Percentiles rank a stretch among this genome's conserved stretches.
Conservation (phyloP, 2,329 filamentous ascomycete genomes). For the Arthrobotrys megalospora region DNA sequence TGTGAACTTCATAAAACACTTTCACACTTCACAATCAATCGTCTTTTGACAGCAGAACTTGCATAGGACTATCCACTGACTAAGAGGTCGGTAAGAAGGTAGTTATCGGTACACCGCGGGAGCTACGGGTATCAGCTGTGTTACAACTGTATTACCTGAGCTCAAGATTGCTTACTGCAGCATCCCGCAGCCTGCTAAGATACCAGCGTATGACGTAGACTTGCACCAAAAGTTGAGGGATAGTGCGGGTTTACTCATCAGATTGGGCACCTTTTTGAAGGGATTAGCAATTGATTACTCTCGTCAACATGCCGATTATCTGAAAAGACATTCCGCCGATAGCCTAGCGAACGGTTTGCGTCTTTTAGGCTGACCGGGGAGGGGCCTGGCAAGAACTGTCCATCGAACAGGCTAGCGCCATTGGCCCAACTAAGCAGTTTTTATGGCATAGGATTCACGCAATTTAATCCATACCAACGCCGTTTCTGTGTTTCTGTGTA, state of each 20-base stretch:
- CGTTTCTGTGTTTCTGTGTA: slow-evolving; percentile 41
- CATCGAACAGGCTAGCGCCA: slow-evolving; percentile 32
- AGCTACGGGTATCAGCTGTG: slow-evolving; percentile 13
- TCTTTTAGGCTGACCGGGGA: slow-evolving; percentile 9
- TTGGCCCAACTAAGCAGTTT: slow-evolving; percentile 21
- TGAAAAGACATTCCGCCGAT: slow-evolving; percentile 54
- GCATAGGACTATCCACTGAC: slow-evolving; percentile 4
- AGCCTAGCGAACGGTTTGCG: slow-evolving; percentile 43
- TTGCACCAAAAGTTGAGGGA: slow-evolving; percentile 1
- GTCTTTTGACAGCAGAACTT: background rate
- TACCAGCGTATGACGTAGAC: slow-evolving; percentile 31
- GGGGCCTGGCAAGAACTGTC: slow-evolving; percentile 22
- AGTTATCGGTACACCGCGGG: background rate
- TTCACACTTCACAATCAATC: too few species aligned
- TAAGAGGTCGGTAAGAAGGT: background rate
- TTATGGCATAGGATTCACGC: slow-evolving; percentile 57
- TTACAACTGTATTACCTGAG: slow-evolving; percentile 50
- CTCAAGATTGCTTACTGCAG: slow-evolving; percentile 52
- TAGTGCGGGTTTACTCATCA: slow-evolving; percentile 56
- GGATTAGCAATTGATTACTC: slow-evolving; percentile 59
- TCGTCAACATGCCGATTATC: slow-evolving; percentile 59
- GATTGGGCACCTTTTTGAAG: background rate
- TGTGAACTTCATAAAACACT: background rate
- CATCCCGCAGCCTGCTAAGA: slow-evolving; percentile 1
- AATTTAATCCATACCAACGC: slow-evolving; percentile 57